phyloP scores from a whole-genome alignment of 306 rosid species.

The Vicia sativa region DNA sequence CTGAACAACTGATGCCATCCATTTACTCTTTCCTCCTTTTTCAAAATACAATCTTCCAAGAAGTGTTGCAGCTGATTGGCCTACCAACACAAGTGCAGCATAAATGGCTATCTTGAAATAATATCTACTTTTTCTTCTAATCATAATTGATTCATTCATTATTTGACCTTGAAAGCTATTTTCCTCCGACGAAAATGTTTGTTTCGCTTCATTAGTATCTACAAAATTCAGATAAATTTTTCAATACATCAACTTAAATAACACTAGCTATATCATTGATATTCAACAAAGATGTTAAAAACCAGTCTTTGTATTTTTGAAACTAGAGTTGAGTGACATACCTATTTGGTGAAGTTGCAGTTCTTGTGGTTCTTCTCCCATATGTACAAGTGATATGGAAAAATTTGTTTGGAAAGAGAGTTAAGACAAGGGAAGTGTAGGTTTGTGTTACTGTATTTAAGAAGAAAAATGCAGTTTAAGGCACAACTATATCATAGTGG shows the following conservation, averaged over 20 bases:
- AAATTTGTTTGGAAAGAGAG: too few relatives aligned
- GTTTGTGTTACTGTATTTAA: too few relatives aligned
- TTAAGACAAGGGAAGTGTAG: too few relatives aligned
- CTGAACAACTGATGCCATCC: slow-evolving; percentile 41
- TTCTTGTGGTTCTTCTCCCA: too few relatives aligned
- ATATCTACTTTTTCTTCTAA: background rate
- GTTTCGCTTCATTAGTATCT: slow-evolving; percentile 32
- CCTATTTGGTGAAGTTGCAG: too few relatives aligned
- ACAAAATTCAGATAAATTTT: background rate
- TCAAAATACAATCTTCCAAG: slow-evolving; percentile 41
- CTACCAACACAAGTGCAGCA: slow-evolving; percentile 28
- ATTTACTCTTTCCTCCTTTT: slow-evolving; percentile 46
- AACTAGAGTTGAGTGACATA: too few relatives aligned
- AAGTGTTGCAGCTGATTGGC: slow-evolving; percentile 38
- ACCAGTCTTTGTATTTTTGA: too few relatives aligned
- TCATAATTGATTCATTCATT: background rate
- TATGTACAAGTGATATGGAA: too few relatives aligned
- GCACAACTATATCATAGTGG: too few relatives aligned
- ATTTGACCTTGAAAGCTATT: background rate
- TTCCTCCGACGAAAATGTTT: slow-evolving; percentile 17
- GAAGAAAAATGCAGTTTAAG: too few relatives aligned
- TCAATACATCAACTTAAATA: background rate
- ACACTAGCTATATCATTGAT: too few relatives aligned
- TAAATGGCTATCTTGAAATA: slow-evolving; percentile 28
- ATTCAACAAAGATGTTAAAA: too few relatives aligned